phyloP scores from a whole-genome alignment of 768 basidiomycete species.

The Coprinopsis cinerea region DNA sequence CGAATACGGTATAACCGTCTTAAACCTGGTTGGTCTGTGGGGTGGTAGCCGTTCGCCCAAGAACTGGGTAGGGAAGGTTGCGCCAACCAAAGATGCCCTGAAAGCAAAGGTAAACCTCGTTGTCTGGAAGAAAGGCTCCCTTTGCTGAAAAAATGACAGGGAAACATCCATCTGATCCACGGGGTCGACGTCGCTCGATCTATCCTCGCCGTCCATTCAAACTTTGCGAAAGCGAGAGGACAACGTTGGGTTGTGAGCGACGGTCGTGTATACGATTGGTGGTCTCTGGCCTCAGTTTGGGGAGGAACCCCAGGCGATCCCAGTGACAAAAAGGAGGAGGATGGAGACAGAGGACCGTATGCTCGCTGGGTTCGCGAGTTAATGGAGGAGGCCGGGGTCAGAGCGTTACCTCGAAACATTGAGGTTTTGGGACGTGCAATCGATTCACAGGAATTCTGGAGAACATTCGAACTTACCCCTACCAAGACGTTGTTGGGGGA shows the following conservation, averaged over 20 bases:
- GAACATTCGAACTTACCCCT: constrained; percentile 38
- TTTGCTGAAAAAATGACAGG: no score
- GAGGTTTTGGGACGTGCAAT: constrained; percentile 45
- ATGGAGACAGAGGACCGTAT: constrained; percentile 30
- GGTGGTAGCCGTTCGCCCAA: constrained; percentile 43
- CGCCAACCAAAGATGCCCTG: constrained; percentile 49
- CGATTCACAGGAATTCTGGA: constrained; percentile 61
- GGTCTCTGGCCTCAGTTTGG: constrained; percentile 58
- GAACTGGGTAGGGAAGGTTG: constrained; percentile 51
- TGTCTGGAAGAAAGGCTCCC: background rate
- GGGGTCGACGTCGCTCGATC: constrained; percentile 54
- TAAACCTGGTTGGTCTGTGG: constrained; percentile 62
- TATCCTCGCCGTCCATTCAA: constrained; percentile 48
- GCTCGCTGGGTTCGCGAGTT: constrained; percentile 52
- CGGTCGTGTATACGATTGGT: constrained; percentile 60
- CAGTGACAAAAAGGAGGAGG: background rate
- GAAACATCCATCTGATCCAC: constrained; percentile 57
- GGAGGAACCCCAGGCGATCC: constrained; percentile 20
- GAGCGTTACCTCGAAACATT: constrained; percentile 46
- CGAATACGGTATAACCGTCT: constrained; percentile 40
- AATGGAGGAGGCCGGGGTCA: constrained; percentile 44
- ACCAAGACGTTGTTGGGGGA: background rate
- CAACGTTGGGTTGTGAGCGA: constrained; percentile 55
- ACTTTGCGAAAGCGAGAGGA: constrained; percentile 38
- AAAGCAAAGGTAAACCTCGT: constrained; percentile 34